These are phyloP conservation scores for Bruguiera sexangula DNA, from an alignment of 345 rosid genomes.

Conservation along the genomic window DNA sequence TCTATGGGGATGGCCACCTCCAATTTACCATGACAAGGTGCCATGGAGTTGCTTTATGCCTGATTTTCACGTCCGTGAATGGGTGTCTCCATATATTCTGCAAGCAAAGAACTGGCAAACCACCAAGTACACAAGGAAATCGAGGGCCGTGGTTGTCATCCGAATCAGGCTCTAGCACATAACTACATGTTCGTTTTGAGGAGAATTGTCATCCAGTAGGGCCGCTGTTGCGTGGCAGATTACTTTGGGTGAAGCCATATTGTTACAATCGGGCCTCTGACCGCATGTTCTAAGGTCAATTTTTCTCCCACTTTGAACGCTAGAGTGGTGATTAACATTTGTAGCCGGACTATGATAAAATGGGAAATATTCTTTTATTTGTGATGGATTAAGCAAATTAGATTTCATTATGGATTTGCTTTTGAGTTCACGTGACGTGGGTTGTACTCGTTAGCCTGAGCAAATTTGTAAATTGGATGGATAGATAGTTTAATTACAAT, in stretches of 20 bases:
- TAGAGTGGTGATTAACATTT: neutral
- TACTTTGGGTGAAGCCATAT: too few species aligned
- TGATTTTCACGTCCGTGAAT: conserved; percentile 7
- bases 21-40: conserved; percentile 39
- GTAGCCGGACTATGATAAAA: conserved; percentile 2
- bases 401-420: neutral
- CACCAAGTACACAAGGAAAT: neutral
- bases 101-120: conserved; percentile 1
- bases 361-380: conserved; percentile 32
- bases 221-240: too few species aligned
- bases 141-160: neutral
- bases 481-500: neutral
- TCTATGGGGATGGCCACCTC: conserved; percentile 66
- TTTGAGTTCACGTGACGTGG: neutral
- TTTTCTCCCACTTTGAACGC: neutral
- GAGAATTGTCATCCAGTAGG: neutral
- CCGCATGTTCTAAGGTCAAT: too few species aligned
- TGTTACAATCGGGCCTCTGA: too few species aligned
- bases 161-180: neutral
- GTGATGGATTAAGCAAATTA: neutral
- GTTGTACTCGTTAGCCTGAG: neutral
- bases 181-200: neutral
- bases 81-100: conserved; percentile 2
- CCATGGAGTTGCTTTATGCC: neutral
- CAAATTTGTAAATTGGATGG: neutral